Evolutionary conservation across 441 rosid species (phyloP).

Genomic region (Gossypium trilobum): DNA sequence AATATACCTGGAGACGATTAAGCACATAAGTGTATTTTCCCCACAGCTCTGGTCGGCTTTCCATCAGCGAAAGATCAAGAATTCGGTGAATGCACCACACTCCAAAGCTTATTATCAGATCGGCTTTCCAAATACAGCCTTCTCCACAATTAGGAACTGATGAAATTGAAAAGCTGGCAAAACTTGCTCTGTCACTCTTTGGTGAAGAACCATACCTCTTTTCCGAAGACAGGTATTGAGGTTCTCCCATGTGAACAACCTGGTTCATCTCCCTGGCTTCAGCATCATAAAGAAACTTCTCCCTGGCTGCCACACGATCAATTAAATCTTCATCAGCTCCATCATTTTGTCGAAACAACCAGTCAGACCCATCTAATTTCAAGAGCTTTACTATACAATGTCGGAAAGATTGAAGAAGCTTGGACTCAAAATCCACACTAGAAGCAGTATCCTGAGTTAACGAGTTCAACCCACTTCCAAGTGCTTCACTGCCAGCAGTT

Average conservation of each 20-base stretch:
- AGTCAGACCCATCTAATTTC: slow-evolving; percentile 86
- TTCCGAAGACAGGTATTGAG: slow-evolving; percentile 29
- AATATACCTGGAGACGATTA: slow-evolving; percentile 86
- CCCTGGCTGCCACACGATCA: slow-evolving; percentile 84
- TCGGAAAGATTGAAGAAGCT: slow-evolving; percentile 74
- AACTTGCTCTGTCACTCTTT: slow-evolving; percentile 27
- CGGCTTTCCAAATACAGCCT: slow-evolving; percentile 76
- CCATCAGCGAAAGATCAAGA: slow-evolving; percentile 83
- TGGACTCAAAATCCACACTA: slow-evolving; percentile 55
- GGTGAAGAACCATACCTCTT: slow-evolving; percentile 23
- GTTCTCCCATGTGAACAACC: slow-evolving; percentile 38
- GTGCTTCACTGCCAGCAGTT: slow-evolving; percentile 38
- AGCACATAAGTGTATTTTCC: slow-evolving; percentile 93
- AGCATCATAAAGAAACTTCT: slow-evolving; percentile 59
- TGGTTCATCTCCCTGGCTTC: slow-evolving; percentile 57
- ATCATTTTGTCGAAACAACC: slow-evolving; percentile 76
- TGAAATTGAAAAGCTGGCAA: slow-evolving; percentile 31
- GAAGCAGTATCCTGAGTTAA: slow-evolving; percentile 34
- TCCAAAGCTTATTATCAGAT: slow-evolving; percentile 79
- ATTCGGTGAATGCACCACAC: slow-evolving; percentile 95
- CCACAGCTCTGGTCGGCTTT: slow-evolving; percentile 97
- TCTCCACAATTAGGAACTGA: slow-evolving; percentile 91
- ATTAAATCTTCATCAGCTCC: slow-evolving; percentile 89
- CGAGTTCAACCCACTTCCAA: slow-evolving; percentile 40
- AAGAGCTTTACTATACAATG: slow-evolving; percentile 67